These are phyloP conservation scores for Helicostylum pulchrum DNA, from an alignment of 192 early-diverging fungal species.

Conservation along the genomic window DNA sequence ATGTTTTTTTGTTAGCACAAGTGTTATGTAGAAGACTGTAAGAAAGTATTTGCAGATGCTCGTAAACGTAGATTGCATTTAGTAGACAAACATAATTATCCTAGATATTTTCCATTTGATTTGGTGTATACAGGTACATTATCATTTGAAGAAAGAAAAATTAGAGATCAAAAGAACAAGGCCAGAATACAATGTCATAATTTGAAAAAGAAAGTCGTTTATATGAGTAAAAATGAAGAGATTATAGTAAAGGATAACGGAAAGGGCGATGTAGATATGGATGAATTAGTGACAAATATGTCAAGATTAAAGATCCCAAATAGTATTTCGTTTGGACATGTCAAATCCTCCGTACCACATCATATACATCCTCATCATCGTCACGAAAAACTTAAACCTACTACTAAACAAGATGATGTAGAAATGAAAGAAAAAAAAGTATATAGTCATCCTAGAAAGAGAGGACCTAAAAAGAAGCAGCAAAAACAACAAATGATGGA, in stretches of 20 bases:
- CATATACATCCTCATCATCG: too few species aligned
- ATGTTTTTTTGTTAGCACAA: slow-evolving; percentile 34
- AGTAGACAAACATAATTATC: slow-evolving; percentile 54
- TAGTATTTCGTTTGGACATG: slow-evolving; percentile 23
- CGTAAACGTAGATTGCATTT: slow-evolving; percentile 43
- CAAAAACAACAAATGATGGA: not conserved
- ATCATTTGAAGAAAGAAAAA: slow-evolving; percentile 27
- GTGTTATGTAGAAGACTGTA: slow-evolving; percentile 52
- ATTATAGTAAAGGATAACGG: not conserved
- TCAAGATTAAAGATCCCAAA: slow-evolving; percentile 22
- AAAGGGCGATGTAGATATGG: slow-evolving; percentile 8
- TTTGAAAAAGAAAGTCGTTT: not conserved
- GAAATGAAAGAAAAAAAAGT: not conserved
- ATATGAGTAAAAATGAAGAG: not conserved
- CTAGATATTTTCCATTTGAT: slow-evolving; percentile 48
- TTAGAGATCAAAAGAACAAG: slow-evolving; percentile 18
- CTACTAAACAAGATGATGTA: not conserved
- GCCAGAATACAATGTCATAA: not conserved
- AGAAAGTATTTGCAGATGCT: slow-evolving; percentile 34
- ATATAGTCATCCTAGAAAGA: not conserved
- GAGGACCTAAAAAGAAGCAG: slow-evolving; percentile 1
- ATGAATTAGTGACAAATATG: slow-evolving; percentile 15
- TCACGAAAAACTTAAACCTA: not conserved
- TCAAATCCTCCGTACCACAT: not conserved
- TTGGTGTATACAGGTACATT: slow-evolving; percentile 41